These are phyloP conservation scores for Pinus taeda DNA, from an alignment of 75 land plant genomes.

Conservation along the genomic window DNA sequence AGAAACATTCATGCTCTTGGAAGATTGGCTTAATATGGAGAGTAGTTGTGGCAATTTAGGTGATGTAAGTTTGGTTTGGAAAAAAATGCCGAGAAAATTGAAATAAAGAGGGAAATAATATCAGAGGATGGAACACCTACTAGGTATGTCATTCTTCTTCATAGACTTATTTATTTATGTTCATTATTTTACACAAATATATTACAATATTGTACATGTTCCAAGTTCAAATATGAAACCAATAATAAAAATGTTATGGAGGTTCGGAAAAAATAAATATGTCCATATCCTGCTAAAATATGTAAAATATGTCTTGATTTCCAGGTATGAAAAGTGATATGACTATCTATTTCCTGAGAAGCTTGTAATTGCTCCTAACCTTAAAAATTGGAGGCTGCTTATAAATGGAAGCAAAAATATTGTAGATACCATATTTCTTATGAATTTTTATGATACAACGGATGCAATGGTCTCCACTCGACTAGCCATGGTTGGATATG, in stretches of 20 bases:
- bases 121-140: slow-evolving; percentile 70
- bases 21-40: slow-evolving; percentile 86
- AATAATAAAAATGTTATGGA: not conserved
- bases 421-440: no score
- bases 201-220: no score
- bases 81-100: slow-evolving; percentile 76
- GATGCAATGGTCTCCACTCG: no score
- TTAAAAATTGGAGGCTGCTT: slow-evolving; percentile 88
- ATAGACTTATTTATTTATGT: not conserved
- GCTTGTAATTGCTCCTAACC: slow-evolving; percentile 62
- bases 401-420: slow-evolving; percentile 93
- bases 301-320: not conserved
- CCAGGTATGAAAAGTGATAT: slow-evolving; percentile 76
- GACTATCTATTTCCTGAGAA: slow-evolving; percentile 89
- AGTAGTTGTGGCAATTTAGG: slow-evolving; percentile 70
- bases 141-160: slow-evolving; percentile 40
- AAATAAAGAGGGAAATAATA: slow-evolving; percentile 60
- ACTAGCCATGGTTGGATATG: no score
- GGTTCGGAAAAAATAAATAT: not conserved
- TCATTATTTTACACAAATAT: no score
- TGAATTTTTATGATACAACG: no score
- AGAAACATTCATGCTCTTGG: slow-evolving; percentile 84
- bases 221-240: no score
- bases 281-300: not conserved
- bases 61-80: slow-evolving; percentile 63